phyloP scores from a whole-genome alignment of 139 green algal species.

The Penium margaritaceum region DNA sequence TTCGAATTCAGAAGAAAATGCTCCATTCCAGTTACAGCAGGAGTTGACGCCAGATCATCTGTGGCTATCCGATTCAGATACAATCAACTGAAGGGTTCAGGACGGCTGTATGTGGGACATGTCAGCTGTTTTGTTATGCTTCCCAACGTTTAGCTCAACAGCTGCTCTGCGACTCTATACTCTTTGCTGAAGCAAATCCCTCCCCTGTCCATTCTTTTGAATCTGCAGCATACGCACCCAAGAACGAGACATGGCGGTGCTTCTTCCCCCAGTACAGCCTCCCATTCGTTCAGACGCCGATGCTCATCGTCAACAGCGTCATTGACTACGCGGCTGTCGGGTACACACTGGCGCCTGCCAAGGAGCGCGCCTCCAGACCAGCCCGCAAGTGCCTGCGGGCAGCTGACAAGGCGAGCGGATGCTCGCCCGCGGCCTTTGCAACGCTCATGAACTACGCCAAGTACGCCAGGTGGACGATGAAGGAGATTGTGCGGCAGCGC shows the following conservation, averaged over 20 bases:
- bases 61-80: too few species aligned
- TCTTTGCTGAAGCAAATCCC: too few species aligned
- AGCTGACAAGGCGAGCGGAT: not conserved
- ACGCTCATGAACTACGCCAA: too few species aligned
- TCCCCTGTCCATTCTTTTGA: too few species aligned
- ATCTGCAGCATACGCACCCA: not conserved
- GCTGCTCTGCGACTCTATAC: too few species aligned
- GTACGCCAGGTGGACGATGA: not conserved
- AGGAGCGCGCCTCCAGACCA: not conserved
- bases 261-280: slow-evolving; percentile 10
- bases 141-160: too few species aligned
- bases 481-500: not conserved
- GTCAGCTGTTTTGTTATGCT: too few species aligned
- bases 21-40: too few species aligned
- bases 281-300: slow-evolving; percentile 2
- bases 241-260: slow-evolving; percentile 3
- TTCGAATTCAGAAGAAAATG: too few species aligned
- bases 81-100: too few species aligned
- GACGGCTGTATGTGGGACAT: too few species aligned
- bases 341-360: not conserved
- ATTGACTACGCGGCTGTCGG: not conserved
- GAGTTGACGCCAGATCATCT: too few species aligned
- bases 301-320: slow-evolving; percentile 4
- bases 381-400: not conserved
- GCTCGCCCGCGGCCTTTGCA: not conserved